Conservation (phyloP, 352 stramenopile species). For the Phytophthora cactorum region DNA sequence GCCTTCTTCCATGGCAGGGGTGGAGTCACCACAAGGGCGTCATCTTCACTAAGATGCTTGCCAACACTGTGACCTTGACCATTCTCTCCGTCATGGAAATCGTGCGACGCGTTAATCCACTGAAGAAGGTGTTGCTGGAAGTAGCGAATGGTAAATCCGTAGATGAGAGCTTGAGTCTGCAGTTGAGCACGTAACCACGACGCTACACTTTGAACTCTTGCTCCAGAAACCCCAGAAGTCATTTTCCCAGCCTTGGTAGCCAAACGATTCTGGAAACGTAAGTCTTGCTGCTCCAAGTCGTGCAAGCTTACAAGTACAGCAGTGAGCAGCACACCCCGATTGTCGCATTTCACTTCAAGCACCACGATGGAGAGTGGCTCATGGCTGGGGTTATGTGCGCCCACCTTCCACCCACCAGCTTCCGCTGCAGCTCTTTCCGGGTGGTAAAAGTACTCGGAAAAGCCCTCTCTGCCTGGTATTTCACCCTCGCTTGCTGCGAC, state of each 20-base stretch:
- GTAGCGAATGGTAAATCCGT: constrained; percentile 79
- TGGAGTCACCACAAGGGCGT: constrained; percentile 24
- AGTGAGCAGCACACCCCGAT: constrained; percentile 65
- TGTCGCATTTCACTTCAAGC: constrained; percentile 78
- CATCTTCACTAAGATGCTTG: constrained; percentile 28
- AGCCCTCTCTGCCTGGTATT: constrained; percentile 52
- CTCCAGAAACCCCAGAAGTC: constrained; percentile 31
- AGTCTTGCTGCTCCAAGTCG: constrained; percentile 67
- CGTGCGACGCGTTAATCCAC: constrained; percentile 48
- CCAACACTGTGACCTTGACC: constrained; percentile 15
- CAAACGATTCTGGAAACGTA: constrained; percentile 60
- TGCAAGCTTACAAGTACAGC: constrained; percentile 68
- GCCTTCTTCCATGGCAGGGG: constrained; percentile 42
- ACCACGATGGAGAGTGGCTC: constrained; percentile 51
- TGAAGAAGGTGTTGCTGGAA: constrained; percentile 75
- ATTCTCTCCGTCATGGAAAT: constrained; percentile 35
- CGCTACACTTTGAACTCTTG: constrained; percentile 54
- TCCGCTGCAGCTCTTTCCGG: constrained; percentile 45
- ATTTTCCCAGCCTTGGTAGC: constrained; percentile 19
- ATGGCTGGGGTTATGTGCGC: constrained; percentile 2
- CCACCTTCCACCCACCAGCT: constrained; percentile 25
- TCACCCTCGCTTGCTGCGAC: constrained; percentile 25
- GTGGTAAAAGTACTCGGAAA: constrained; percentile 78
- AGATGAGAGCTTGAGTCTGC: constrained; percentile 68
- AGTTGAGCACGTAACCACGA: constrained; percentile 57